A percentile compares a stretch with the other conserved stretches of the same genome.
Evolutionary conservation across 2,329 filamentous ascomycete species (phyloP).

Genomic region (Davidsoniella australis): DNA sequence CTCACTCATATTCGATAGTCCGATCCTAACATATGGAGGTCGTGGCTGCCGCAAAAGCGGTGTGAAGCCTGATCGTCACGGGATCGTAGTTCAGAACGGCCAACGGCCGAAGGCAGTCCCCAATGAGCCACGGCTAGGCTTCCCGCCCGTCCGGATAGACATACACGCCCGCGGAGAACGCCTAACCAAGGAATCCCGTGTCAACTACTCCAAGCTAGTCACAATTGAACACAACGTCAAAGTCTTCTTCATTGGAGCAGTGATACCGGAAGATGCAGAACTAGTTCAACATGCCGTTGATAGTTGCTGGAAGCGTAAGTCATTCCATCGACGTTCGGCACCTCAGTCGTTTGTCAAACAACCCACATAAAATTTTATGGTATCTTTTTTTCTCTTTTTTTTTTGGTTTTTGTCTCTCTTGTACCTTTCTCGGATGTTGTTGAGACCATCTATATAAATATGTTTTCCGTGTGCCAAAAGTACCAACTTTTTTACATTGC

Average conservation of each 20-base stretch:
- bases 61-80: conserved; percentile 34
- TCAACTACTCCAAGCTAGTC: conserved; percentile 40
- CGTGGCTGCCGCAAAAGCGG: conserved; percentile 36
- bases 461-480: too few species aligned
- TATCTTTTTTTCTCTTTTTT: neutral
- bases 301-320: conserved; percentile 31
- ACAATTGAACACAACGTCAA: conserved; percentile 41
- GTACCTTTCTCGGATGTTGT: neutral
- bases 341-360: neutral
- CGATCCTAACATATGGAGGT: conserved; percentile 37
- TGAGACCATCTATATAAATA: neutral
- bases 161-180: conserved; percentile 28
- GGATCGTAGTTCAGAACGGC: conserved; percentile 24
- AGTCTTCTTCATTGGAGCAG: conserved; percentile 38
- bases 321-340: conserved; percentile 18
- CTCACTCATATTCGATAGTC: conserved; percentile 21
- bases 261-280: conserved; percentile 24
- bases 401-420: neutral
- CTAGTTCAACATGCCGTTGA: conserved; percentile 29
- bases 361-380: neutral
- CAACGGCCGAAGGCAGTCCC: conserved; percentile 19
- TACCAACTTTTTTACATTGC: neutral
- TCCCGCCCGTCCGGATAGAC: conserved; percentile 27
- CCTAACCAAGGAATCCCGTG: conserved; percentile 32
- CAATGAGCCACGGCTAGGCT: conserved; percentile 32